Percentiles rank a stretch among this genome's conserved stretches.
Conservation (phyloP, 1,139 yeast genomes). For the Zygosaccharomyces sapae region DNA sequence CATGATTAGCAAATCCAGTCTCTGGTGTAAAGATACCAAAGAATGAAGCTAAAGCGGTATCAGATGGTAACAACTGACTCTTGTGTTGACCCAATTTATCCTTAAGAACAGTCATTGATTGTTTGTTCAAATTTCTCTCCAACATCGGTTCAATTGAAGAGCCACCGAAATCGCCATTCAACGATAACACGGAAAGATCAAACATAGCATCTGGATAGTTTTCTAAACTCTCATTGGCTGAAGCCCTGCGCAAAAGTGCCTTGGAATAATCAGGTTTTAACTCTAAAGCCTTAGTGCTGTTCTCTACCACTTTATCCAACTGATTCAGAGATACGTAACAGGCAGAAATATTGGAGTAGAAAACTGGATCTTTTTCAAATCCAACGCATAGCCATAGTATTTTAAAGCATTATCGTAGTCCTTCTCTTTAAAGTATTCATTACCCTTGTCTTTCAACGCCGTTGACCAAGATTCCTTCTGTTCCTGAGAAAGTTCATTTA, state of each 20-base stretch:
- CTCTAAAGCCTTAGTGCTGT: slow-evolving; percentile 79
- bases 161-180: slow-evolving; percentile 74
- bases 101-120: slow-evolving; percentile 63
- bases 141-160: slow-evolving; percentile 73
- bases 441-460: slow-evolving; percentile 86
- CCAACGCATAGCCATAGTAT: slow-evolving; percentile 72
- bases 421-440: slow-evolving; percentile 67
- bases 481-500: slow-evolving; percentile 46
- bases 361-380: slow-evolving; percentile 78
- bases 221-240: slow-evolving; percentile 80
- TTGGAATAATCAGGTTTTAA: slow-evolving; percentile 87
- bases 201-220: slow-evolving; percentile 80
- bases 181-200: slow-evolving; percentile 82
- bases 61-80: slow-evolving; percentile 65
- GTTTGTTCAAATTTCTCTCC: slow-evolving; percentile 81
- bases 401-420: slow-evolving; percentile 69
- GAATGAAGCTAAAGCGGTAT: slow-evolving; percentile 80
- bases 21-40: slow-evolving; percentile 55
- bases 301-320: slow-evolving; percentile 78
- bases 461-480: slow-evolving; percentile 68
- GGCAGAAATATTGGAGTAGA: slow-evolving; percentile 91
- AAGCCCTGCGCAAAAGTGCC: slow-evolving; percentile 76
- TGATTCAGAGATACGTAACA: slow-evolving; percentile 82
- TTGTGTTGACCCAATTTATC: slow-evolving; percentile 51
- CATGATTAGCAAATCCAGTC: slow-evolving; percentile 32